Conservation (phyloP, 495 filamentous ascomycete genomes). For the Parathielavia hyrcaniae region DNA sequence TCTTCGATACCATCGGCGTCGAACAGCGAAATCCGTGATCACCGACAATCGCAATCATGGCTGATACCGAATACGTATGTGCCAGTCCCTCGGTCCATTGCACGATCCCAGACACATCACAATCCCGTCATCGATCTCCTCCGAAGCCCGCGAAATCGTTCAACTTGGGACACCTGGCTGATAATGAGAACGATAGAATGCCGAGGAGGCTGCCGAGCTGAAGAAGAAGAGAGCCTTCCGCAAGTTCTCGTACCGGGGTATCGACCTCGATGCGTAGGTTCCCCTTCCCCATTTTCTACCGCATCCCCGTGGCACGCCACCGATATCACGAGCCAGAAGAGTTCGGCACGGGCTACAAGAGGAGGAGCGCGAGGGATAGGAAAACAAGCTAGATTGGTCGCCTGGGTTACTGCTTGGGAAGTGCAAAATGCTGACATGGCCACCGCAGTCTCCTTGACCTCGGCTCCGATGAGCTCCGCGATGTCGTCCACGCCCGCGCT, state of each 20-base stretch:
- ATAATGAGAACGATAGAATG: constrained; percentile 56
- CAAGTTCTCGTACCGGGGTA: constrained; percentile 99
- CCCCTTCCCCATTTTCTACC: constrained; percentile 15
- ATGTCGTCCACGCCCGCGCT: constrained; percentile 97
- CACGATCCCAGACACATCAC: background rate
- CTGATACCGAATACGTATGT: constrained; percentile 86
- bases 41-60: constrained; percentile 66
- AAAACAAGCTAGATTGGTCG: no score
- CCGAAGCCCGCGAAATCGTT: background rate
- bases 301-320: background rate
- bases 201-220: constrained; percentile 94
- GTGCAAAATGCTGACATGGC: constrained; percentile 20
- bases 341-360: background rate
- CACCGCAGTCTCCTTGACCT: constrained; percentile 77
- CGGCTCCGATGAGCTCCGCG: constrained; percentile 94
- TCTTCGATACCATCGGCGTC: constrained; percentile 37
- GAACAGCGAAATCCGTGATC: constrained; percentile 37
- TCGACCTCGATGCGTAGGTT: constrained; percentile 96
- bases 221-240: constrained; percentile 99
- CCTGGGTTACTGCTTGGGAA: background rate
- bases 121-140: constrained; percentile 2
- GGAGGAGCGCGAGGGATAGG: background rate
- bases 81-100: background rate
- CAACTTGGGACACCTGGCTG: constrained; percentile 28
- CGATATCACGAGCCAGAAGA: background rate